phyloP scores from a whole-genome alignment of 495 filamentous ascomycete species.

The Neurospora hispaniola region DNA sequence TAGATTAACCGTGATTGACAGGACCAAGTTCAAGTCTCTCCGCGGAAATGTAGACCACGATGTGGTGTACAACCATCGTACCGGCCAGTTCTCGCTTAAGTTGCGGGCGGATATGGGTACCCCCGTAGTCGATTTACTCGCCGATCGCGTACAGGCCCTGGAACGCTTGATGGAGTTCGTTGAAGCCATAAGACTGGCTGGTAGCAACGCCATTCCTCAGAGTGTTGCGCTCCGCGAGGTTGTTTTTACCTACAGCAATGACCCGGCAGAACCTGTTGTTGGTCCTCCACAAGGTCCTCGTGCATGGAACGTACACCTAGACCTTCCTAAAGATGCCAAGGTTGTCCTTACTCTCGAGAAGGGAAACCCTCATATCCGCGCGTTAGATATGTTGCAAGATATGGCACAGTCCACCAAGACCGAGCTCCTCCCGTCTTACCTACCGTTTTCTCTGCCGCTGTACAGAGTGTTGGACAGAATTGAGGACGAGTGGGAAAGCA shows the following conservation, averaged over 20 bases:
- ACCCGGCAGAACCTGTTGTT: background rate
- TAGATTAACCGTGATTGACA: constrained; percentile 21
- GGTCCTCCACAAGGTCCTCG: constrained; percentile 1
- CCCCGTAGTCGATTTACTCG: constrained; percentile 41
- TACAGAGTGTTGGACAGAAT: constrained; percentile 52
- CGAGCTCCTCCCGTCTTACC: constrained; percentile 24
- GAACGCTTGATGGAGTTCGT: constrained; percentile 56
- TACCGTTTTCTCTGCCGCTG: constrained; percentile 54
- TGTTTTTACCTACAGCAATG: constrained; percentile 48
- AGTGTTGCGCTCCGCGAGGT: constrained; percentile 50
- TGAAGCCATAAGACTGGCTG: constrained; percentile 44
- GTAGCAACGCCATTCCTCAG: constrained; percentile 39
- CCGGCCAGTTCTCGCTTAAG: constrained; percentile 49
- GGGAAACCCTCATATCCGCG: constrained; percentile 66
- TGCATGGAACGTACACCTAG: constrained; percentile 29
- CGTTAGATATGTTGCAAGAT: constrained; percentile 51
- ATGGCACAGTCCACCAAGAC: constrained; percentile 45
- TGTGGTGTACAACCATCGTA: constrained; percentile 44
- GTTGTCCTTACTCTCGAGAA: constrained; percentile 45
- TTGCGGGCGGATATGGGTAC: constrained; percentile 47
- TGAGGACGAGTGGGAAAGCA: constrained; percentile 31
- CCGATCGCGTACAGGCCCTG: constrained; percentile 46
- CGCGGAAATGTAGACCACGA: constrained; percentile 44
- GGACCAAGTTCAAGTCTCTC: constrained; percentile 35
- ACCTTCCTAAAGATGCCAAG: constrained; percentile 22